Conservation (phyloP, 768 basidiomycete species). For the Tulasnella sp. region DNA sequence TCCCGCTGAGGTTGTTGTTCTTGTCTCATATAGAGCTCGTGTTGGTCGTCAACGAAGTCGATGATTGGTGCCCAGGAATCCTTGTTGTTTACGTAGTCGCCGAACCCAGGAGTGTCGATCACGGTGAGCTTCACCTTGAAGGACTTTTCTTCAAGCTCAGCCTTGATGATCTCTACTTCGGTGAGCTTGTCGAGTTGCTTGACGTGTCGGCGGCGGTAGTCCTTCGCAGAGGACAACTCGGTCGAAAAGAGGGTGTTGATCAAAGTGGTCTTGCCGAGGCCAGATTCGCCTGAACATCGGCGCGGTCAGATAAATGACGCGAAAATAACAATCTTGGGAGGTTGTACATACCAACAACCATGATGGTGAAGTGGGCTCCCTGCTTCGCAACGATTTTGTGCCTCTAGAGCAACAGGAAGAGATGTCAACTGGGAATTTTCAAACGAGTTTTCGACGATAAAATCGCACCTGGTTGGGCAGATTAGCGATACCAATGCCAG, state of each 20-base stretch:
- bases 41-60: conserved; percentile 96
- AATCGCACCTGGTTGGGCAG: conserved; percentile 87
- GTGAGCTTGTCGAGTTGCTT: conserved; percentile 99
- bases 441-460: not conserved
- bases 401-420: conserved; percentile 45
- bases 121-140: conserved; percentile 99
- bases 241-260: conserved; percentile 99
- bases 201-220: conserved; percentile 78
- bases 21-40: conserved; percentile 93
- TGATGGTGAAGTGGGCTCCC: conserved; percentile 96
- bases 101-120: conserved; percentile 98
- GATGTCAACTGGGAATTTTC: conserved; percentile 18
- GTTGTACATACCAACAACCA: conserved; percentile 82
- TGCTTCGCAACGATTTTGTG: conserved; percentile 99
- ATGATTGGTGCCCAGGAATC: conserved; percentile 98
- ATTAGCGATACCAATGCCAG: conserved; percentile 88
- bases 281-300: conserved; percentile 70
- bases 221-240: conserved; percentile 85
- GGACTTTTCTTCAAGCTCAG: conserved; percentile 96
- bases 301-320: not conserved
- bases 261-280: conserved; percentile 92
- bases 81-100: conserved; percentile 99
- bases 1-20: conserved; percentile 96
- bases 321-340: not conserved
- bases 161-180: conserved; percentile 98